Evolutionary conservation across 768 basidiomycete genomes (phyloP), one percentile per base, ranked within the genome.

Genomic region (Sporobolomyces phaffii): DNA sequence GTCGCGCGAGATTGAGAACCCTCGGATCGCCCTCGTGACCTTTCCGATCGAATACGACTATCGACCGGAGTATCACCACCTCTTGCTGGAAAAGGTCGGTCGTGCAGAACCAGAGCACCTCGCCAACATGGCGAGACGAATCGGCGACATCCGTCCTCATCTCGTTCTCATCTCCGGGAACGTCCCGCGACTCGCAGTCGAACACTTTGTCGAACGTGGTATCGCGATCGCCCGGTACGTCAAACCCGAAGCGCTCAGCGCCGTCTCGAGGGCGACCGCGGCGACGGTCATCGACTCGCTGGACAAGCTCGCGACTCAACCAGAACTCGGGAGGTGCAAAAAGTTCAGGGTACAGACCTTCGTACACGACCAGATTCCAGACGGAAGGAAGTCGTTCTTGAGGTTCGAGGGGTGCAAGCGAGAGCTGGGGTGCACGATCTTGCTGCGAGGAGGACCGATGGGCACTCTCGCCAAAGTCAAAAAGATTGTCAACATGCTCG

Each of bases 321-420:
- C 93, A 10, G 86, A 86, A 40, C 79, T 97, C 28, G 94, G 94
- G 3, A 87, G 94, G 73, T 98, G 93, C 75, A 80, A 84, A 9
- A 83, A 84, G 24, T 94, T 91, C 77, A 83, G 86, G 38, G 83
- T 98, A 9, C 91, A 96, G 77, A 96, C 96, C 0, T 97, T 88
- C 76, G 94, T 97, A 69, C 93, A 99, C 77, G 83, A 85, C 17
- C 81, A 93, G 44, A 99, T 98, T 45, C 91, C 93, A n/a, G 92
- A 91, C 24, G 84, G 83, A 22, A 83, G 96, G 62, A 99, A 99
- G 81, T 91, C 94, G 0, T 89, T 91, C 75, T 92, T 99, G 91
- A 87, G 96, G 1, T 98, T 99, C 74, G 96, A 99, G 78, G 94
- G 94, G 2, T 96, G 93, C 74, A 88, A 84, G 75, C 84, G 84